These are phyloP conservation scores for Boletus insuetus DNA, from an alignment of 768 basidiomycete species.

Conservation along the genomic window DNA sequence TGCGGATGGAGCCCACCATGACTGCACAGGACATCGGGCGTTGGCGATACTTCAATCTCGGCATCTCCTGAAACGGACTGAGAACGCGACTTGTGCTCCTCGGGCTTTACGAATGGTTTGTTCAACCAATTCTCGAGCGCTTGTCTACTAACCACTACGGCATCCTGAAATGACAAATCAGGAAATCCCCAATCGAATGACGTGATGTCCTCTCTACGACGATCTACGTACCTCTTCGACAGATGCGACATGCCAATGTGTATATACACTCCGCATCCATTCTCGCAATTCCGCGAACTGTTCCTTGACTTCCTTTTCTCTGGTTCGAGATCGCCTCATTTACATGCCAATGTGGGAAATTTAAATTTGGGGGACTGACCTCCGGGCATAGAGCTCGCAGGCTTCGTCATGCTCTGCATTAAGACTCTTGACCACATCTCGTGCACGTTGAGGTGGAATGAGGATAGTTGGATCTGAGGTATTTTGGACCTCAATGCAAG, in stretches of 20 bases:
- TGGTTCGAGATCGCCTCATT: constrained; percentile 25
- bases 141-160: constrained; percentile 56
- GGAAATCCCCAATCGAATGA: constrained; percentile 8
- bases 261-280: constrained; percentile 60
- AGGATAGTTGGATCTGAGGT: constrained; percentile 25
- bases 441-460: constrained; percentile 53
- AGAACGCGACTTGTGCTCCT: constrained; percentile 18
- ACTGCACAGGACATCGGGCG: constrained; percentile 53
- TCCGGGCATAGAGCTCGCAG: constrained; percentile 47
- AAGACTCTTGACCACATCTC: constrained; percentile 48
- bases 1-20: constrained; percentile 63
- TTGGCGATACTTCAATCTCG: constrained; percentile 26
- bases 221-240: constrained; percentile 44
- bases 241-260: constrained; percentile 53
- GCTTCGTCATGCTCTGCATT: constrained; percentile 56
- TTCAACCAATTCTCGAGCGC: constrained; percentile 63
- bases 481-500: constrained; percentile 7
- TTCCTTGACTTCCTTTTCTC: constrained; percentile 40
- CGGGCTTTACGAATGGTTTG: constrained; percentile 28
- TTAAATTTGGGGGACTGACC: constrained; percentile 36
- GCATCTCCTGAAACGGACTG: constrained; percentile 15
- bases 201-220: constrained; percentile 2
- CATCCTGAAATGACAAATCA: constrained; percentile 39
- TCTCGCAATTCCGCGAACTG: constrained; percentile 50
- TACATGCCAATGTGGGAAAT: constrained; percentile 14